Conservation (phyloP, 1,284 basidiomycete genomes). For the Melampsora americana region DNA sequence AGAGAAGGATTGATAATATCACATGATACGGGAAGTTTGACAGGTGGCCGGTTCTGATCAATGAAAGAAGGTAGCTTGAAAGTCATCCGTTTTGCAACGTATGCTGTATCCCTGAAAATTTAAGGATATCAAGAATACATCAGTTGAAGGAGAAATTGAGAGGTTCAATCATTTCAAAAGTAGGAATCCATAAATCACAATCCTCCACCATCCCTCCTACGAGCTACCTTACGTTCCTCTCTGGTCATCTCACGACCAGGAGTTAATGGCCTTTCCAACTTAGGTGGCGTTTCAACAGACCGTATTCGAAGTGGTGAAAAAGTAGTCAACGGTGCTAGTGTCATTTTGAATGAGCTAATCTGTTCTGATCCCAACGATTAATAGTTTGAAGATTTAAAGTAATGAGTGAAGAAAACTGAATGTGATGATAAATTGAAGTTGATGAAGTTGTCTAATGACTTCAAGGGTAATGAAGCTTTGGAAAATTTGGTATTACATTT, state of each 20-base stretch:
- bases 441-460: too few species aligned
- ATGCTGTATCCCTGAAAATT: conserved; percentile 21
- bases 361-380: too few species aligned
- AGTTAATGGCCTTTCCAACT: conserved; percentile 13
- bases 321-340: conserved; percentile 14
- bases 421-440: too few species aligned
- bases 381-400: too few species aligned
- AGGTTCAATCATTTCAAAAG: neutral
- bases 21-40: too few species aligned
- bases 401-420: too few species aligned
- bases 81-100: conserved; percentile 30
- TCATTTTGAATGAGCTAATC: neutral
- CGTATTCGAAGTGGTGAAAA: conserved; percentile 39
- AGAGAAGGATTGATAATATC: too few species aligned
- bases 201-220: conserved; percentile 25
- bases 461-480: too few species aligned
- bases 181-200: neutral
- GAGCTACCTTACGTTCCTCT: conserved; percentile 38
- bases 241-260: conserved; percentile 34
- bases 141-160: neutral
- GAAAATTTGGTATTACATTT: too few species aligned
- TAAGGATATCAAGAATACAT: neutral
- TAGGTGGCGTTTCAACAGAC: conserved; percentile 35
- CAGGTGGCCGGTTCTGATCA: too few species aligned
- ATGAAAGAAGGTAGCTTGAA: conserved; percentile 28